A percentile compares a stretch with the other conserved stretches of the same genome.
Conservation (phyloP, 345 rosid genomes). For the Arabidopsis arenosa region DNA sequence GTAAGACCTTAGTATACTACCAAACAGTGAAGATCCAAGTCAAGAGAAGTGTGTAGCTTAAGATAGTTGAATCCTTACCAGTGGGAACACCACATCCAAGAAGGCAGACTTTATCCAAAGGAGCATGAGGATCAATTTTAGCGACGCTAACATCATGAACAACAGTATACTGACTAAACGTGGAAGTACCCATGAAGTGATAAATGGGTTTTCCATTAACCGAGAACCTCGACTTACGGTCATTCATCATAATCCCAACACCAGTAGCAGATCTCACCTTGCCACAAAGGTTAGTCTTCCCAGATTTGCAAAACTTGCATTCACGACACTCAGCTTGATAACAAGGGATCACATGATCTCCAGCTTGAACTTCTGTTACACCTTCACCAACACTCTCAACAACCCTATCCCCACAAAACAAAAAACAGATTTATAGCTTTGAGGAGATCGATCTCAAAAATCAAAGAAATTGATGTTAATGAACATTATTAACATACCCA, state of each 20-base stretch:
- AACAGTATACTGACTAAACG: slow-evolving; percentile 96
- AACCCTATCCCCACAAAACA: slow-evolving; percentile 52
- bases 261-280: slow-evolving; percentile 95
- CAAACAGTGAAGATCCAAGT: neutral
- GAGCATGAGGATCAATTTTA: slow-evolving; percentile 88
- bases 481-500: slow-evolving; percentile 60
- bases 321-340: slow-evolving; percentile 99
- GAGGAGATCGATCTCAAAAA: neutral
- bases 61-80: slow-evolving; percentile 50
- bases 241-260: slow-evolving; percentile 94
- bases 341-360: slow-evolving; percentile 97
- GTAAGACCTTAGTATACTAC: neutral
- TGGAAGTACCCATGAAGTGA: slow-evolving; percentile 99
- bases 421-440: neutral
- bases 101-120: slow-evolving; percentile 97
- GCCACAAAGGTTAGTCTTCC: slow-evolving; percentile 97
- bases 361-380: slow-evolving; percentile 85
- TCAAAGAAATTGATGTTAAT: slow-evolving; percentile 17
- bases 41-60: neutral
- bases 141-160: slow-evolving; percentile 99
- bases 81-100: slow-evolving; percentile 99
- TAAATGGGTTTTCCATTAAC: slow-evolving; percentile 84
- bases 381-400: slow-evolving; percentile 99
- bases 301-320: slow-evolving; percentile 97
- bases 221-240: slow-evolving; percentile 83